Base-by-base conservation (phyloP, 495 filamentous ascomycete species). In the Aspergillus conjunctus region DNA sequence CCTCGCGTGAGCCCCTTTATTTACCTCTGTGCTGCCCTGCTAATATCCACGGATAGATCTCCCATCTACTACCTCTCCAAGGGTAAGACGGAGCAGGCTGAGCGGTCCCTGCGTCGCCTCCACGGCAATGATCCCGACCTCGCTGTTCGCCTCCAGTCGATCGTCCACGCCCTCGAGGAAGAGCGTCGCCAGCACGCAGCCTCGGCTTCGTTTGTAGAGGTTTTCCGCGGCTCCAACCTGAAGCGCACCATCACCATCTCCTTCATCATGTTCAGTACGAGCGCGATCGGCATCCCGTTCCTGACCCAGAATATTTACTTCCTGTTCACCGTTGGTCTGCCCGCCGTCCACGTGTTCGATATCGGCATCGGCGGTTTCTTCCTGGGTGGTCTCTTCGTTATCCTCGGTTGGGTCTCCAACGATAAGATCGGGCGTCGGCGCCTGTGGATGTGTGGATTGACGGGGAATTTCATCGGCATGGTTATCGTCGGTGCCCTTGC, bases 301-400 rank as follows among this genome's bases (percentile, higher is more conserved):
- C 56, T 58, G 0, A 41, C 56, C 10, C 56, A 58, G 56, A 51
- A 48, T 3, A 58, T 58, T 20, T 58, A 58, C 14, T 58, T 58
- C 33, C 46, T 58, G 0, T 32, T 58, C 20, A 58, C 56, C 0
- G 32, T 51, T 4, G 56, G 56, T 30, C 56, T 58, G 12, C 32
- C 45, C 14, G 37, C 56, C 15, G 48, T 51, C 45, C 45, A 58
- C 9, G 18, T 51, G 12, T 51, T 58, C 22, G 45, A 58, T 20
- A 51, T 58, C 9, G 49, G 45, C 9, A 58, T 58, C 32, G 56
- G 56, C 7, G 56, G 56, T 1, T 58, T 58, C 15, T 32, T 8
- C 14, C 46, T 58, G n/a, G 56, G 32, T 7, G 39, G 37, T 20
- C 37, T 58, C 18, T 30, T 58, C 9, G 43, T 58, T 18, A 14